Base-by-base conservation (phyloP, 2,329 filamentous ascomycete genomes). In the Aspergillus brunneoviolaceus region DNA sequence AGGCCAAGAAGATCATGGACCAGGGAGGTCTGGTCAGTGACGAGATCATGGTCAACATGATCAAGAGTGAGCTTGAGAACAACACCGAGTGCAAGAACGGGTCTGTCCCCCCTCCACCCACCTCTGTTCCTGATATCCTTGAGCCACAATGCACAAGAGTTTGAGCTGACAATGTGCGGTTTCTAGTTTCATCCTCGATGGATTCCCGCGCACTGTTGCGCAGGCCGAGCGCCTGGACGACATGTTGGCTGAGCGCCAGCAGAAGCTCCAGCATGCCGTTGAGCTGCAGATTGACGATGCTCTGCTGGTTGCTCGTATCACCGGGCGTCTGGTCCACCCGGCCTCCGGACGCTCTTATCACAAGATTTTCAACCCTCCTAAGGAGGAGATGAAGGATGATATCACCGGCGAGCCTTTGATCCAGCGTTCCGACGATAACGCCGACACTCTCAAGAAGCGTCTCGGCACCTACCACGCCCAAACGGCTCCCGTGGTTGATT, bases 1-100 rank as follows among this genome's bases (percentile, higher is more conserved):
- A 97, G 83, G 95, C 95, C 68, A 99, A 99, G 89, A 98, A 98
- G 88, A 99, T 99, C 79, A 99, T 99, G 95, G 95, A 99, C 76
- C 90, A 94, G 77, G 95, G 95, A 71, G 94, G 94, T 69, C 87
- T 99, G 61, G 95, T 99, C 77, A 96, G 92, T 79, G 95, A 99
- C 79, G 94, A 98, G 76, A 99, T 99, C 76, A 94, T 99, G 86
- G 91, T 99, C 79, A 92, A 94, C 80, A 99, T 99, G 95, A 99
- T 99, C 84, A 94, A 95, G 87, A 90, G 89, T 77, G 94, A 99
- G 85, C 86, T 99, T 55, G 90, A 96, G 73, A 89, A 85, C 81
- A 99, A 99, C 84, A 81, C 86, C 73, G 94, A 99, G 82, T 99
- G 95, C 87, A 91, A 91, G 83, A 94, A 94, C 80, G 95, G 95